Evolutionary conservation across 2,329 filamentous ascomycete genomes (phyloP), one percentile per base, ranked within the genome.

Genomic region (Chaetomium globosum): DNA sequence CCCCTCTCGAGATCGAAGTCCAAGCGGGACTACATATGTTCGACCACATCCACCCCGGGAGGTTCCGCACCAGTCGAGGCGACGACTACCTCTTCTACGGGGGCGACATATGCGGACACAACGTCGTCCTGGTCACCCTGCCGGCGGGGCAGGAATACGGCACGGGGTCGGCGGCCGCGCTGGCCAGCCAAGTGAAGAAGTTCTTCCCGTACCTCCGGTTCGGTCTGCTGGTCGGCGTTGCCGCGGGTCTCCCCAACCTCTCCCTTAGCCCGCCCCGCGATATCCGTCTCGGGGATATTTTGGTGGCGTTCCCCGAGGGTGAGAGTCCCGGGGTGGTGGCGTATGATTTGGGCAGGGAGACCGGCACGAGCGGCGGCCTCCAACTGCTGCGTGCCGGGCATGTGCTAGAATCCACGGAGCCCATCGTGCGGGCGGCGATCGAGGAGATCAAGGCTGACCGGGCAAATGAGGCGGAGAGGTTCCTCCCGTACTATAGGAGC

Each of bases 51-150:
- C 51, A 53, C 51, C 26, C 16, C 16, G 51, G 51, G 16, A 7
- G 26, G 13, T 53, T 53, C 19, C 49, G 3, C 12, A 53, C 28
- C 5, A 5, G 5, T 13, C 51, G 10, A 7, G 51, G 51, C 51
- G 51, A 53, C 28, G 51, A 53, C 51, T 56, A 56, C 53, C n/a
- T 56, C 21, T 56, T 56, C 53, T 12, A 56, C 31, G 53, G 33
- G 8, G 33, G 31, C 31, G 53, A 56, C 13, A 12, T 56, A 2
- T 23, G 31, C 31, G 33, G 33, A 16, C 53, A 56, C 53, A 56
- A 56, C 21, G 53, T 56, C 33, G 53, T 56, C 31, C 53, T 56
- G 4, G 53, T 33, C 3, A 39, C 53, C 23, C 21, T 43, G 3
- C 53, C 53, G 16, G 53, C 33, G 10, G 53, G 53, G 1, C 53